These are phyloP conservation scores for Colletotrichum sp. DNA, from an alignment of 2,329 filamentous ascomycete species.

Conservation along the genomic window DNA sequence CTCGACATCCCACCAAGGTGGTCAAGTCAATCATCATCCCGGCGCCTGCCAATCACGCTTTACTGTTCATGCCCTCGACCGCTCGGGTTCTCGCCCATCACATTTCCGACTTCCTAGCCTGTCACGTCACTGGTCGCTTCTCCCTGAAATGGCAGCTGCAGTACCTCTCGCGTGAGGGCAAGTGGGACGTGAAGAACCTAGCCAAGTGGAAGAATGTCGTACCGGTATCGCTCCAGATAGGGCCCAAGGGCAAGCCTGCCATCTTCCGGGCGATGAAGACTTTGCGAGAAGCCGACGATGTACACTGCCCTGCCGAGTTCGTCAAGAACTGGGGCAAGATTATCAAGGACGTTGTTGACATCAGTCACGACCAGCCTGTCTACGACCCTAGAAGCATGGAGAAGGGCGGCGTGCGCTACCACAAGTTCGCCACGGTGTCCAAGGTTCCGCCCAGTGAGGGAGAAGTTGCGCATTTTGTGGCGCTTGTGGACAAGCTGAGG, in stretches of 20 bases:
- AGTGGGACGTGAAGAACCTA: constrained; percentile 98
- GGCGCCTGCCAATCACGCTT: constrained; percentile 79
- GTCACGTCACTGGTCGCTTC: constrained; percentile 77
- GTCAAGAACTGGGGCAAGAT: constrained; percentile 68
- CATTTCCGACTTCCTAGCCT: constrained; percentile 80
- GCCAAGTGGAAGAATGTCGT: constrained; percentile 85
- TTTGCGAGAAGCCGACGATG: constrained; percentile 84
- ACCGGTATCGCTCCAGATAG: constrained; percentile 81
- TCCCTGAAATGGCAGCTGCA: constrained; percentile 91
- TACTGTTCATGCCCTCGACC: constrained; percentile 80
- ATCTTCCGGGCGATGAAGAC: constrained; percentile 94
- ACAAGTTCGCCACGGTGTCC: constrained; percentile 90
- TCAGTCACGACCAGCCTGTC: constrained; percentile 87
- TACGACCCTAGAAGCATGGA: constrained; percentile 81
- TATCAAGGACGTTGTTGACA: constrained; percentile 84
- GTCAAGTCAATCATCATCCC: constrained; percentile 76
- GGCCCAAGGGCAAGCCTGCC: constrained; percentile 43
- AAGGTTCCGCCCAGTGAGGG: constrained; percentile 78
- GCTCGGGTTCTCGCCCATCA: constrained; percentile 80
- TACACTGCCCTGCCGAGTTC: constrained; percentile 79
- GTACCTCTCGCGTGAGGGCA: constrained; percentile 85
- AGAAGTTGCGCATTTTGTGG: constrained; percentile 61
- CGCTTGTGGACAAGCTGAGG: constrained; percentile 64
- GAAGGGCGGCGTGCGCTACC: constrained; percentile 70
- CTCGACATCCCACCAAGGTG: constrained; percentile 53